Conservation (phyloP, 78 protist genomes). For the Dictyostelium brefeldianum region DNA sequence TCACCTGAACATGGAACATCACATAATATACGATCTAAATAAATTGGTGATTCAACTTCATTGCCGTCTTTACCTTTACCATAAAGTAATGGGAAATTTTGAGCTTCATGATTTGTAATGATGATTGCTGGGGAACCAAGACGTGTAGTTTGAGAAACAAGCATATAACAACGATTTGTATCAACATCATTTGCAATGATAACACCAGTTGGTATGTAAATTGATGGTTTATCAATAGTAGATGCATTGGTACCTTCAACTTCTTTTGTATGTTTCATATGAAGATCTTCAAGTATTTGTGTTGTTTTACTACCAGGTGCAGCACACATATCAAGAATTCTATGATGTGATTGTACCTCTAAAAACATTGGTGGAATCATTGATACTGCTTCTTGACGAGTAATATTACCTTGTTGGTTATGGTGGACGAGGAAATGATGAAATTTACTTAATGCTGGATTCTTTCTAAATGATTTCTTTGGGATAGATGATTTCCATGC, state of each 20-base stretch:
- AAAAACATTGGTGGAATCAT: conserved; percentile 87
- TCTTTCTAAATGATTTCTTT: conserved; percentile 62
- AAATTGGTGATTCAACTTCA: conserved; percentile 27
- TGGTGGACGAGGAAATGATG: conserved; percentile 69
- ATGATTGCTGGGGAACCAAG: conserved; percentile 83
- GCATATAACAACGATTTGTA: conserved; percentile 92
- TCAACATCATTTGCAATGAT: conserved; percentile 98
- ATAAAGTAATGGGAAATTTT: conserved; percentile 65
- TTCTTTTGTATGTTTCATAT: background rate
- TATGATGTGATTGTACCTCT: conserved; percentile 69
- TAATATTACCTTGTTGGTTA: conserved; percentile 78
- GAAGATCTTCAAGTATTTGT: conserved; percentile 95
- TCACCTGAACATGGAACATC: conserved; percentile 99
- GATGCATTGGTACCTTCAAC: background rate
- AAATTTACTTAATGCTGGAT: conserved; percentile 38
- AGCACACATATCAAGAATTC: conserved; percentile 98
- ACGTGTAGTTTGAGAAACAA: conserved; percentile 92
- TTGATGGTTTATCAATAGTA: background rate
- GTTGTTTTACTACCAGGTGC: conserved; percentile 99
- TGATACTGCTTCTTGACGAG: conserved; percentile 87
- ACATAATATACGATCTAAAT: conserved; percentile 93
- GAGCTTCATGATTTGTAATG: conserved; percentile 94
- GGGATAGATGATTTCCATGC: conserved; percentile 77
- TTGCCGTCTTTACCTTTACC: background rate
- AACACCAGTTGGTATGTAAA: conserved; percentile 27